Base-by-base conservation (phyloP, 306 rosid species). In the Sechiopsis laciniata region DNA sequence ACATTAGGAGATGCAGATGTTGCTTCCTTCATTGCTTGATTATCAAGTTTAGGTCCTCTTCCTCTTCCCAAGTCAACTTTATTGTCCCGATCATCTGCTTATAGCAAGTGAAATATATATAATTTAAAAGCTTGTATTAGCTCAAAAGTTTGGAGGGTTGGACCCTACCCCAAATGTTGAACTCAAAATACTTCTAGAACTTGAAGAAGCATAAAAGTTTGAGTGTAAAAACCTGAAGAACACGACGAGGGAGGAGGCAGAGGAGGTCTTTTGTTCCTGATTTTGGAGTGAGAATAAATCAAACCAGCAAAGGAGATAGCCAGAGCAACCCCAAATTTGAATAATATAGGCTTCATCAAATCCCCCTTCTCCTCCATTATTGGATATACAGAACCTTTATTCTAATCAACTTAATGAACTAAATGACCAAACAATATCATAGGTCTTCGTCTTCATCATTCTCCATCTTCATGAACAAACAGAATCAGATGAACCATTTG, bases 241-340 rank as follows among this genome's bases (percentile, higher is more conserved):
- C 63, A 20, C 1, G 69, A 76, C 0, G 56, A 70, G n/a, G 90
- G 83, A 66, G 82, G 76, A 45, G 79, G 51, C 59, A 54, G 35
- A 55, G 85, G 74, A 48, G 79, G 79, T 48, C 76, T 85, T 80
- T 65, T 76, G 63, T 78, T 82, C 82, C 76, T 78, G 55, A 24
- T 71, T 89, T 79, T 81, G 74, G 80, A 19, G 75, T 86, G 90
- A 75, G 92, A 82, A 51, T 22, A 85, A 63, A 89, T 37, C 72
- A 85, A 85, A 45, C 97, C 90, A 73, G 96, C 98, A 74, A 93
- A 84, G 16, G 96, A 87, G 74, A 93, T 56, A 64, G 87, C 91
- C 55, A 94, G 76, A 75, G 87, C 94, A 79, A 90, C 70, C 61
- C 95, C 97, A 79, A 88, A 53, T 69, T 89, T 88, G 60, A 90